phyloP scores from a whole-genome alignment of 805 yeast genomes.

The Nakazawaea molendinolei region DNA sequence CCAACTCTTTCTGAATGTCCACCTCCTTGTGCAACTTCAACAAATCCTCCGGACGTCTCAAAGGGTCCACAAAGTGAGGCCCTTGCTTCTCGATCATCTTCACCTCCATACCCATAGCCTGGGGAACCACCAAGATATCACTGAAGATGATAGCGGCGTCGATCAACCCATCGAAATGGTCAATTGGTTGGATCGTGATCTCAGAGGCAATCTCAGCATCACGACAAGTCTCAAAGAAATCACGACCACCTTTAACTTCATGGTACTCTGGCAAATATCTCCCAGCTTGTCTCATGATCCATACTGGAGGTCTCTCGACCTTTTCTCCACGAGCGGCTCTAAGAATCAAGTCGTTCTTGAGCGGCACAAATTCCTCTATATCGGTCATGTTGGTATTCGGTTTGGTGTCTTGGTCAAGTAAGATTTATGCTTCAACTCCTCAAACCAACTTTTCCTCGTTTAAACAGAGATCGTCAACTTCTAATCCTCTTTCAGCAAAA shows the following conservation, averaged over 20 bases:
- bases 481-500: no score
- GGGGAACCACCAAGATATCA: conserved; percentile 94
- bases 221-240: conserved; percentile 92
- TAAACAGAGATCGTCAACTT: no score
- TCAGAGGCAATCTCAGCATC: conserved; percentile 91
- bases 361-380: conserved; percentile 49
- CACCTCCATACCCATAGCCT: conserved; percentile 95
- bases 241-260: conserved; percentile 74
- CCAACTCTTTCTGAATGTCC: conserved; percentile 71
- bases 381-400: conserved; percentile 7
- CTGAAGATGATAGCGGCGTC: conserved; percentile 97
- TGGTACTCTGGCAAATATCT: conserved; percentile 90
- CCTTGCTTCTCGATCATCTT: conserved; percentile 93
- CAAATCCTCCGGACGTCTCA: conserved; percentile 69
- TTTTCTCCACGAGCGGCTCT: conserved; percentile 87
- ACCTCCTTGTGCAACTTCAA: conserved; percentile 51
- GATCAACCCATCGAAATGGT: conserved; percentile 78
- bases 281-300: conserved; percentile 99
- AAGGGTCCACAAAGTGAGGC: conserved; percentile 85
- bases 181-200: conserved; percentile 93
- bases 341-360: conserved; percentile 84
- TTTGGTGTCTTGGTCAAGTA: no score
- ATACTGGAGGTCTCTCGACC: conserved; percentile 95
- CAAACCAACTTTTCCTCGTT: no score
- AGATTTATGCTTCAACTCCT: no score